A percentile compares a stretch with the other conserved stretches of the same genome.
Evolutionary conservation across 176 grass and related monocot genomes (phyloP).

Genomic region (Cenchrus fungigraminus): DNA sequence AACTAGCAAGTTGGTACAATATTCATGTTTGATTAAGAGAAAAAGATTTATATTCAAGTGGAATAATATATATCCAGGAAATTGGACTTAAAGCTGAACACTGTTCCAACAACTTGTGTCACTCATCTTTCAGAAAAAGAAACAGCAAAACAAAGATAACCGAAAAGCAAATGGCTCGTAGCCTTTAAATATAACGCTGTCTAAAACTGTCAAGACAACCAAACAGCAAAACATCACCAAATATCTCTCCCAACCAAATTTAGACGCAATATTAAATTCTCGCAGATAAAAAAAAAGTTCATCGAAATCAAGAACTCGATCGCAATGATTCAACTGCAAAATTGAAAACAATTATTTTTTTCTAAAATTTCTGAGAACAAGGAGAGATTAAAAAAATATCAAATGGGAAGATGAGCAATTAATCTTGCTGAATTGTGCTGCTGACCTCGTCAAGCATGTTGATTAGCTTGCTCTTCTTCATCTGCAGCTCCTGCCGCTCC

Average conservation of each 20-base stretch:
- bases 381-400: not conserved
- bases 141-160: conserved; percentile 49
- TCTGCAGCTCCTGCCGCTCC: conserved; percentile 93
- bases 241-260: conserved; percentile 28
- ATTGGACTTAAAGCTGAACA: conserved; percentile 38
- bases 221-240: conserved; percentile 29
- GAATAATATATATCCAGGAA: conserved; percentile 47
- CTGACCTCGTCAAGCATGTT: conserved; percentile 99
- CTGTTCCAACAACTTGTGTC: conserved; percentile 57
- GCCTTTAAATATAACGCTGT: conserved; percentile 34
- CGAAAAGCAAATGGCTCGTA: conserved; percentile 43
- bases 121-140: conserved; percentile 51
- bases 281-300: not conserved
- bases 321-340: not conserved
- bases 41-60: conserved; percentile 30
- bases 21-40: conserved; percentile 2
- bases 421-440: conserved; percentile 26
- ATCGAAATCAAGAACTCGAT: not conserved
- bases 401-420: not conserved
- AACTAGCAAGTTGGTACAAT: not conserved
- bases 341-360: not conserved
- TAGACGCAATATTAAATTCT: conserved; percentile 5
- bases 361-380: not conserved
- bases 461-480: conserved; percentile 99
- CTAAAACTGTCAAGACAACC: conserved; percentile 36